phyloP scores from a whole-genome alignment of 441 rosid genomes.

The Brassica hybrid region DNA sequence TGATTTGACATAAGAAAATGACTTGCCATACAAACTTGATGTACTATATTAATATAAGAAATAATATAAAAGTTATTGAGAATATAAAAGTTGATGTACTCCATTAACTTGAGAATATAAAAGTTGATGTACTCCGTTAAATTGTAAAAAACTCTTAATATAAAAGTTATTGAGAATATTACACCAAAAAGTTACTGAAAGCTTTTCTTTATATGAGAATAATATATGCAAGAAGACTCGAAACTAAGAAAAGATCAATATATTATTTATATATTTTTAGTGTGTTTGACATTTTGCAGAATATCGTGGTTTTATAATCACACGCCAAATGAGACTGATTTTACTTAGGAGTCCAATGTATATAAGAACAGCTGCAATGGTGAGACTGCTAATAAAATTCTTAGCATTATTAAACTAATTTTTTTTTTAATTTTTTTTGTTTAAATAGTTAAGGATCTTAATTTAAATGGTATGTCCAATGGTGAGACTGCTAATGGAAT shows the following conservation, averaged over 20 bases:
- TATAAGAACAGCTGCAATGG: too few species aligned
- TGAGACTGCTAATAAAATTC: too few species aligned
- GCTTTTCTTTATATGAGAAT: neutral
- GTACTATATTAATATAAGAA: neutral
- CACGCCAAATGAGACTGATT: neutral
- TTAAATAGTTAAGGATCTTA: too few species aligned
- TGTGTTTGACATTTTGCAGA: slow-evolving; percentile 16
- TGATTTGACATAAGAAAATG: neutral
- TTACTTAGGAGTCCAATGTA: neutral
- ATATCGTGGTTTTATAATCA: slow-evolving; percentile 30
- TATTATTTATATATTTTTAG: neutral
- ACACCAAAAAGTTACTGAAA: too few species aligned
- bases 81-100: too few species aligned
- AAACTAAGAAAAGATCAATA: too few species aligned
- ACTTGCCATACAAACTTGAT: slow-evolving; percentile 13
- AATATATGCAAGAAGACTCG: neutral
- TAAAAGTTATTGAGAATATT: neutral
- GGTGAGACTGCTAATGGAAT: too few species aligned
- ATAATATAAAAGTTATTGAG: neutral
- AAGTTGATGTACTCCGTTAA: too few species aligned
- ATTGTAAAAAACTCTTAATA: neutral
- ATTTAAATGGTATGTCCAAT: too few species aligned
- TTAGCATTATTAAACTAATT: too few species aligned
- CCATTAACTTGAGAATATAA: too few species aligned
- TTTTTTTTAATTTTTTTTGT: too few species aligned